Percentiles rank a stretch among this genome's conserved stretches.
phyloP scores from a whole-genome alignment of 164 flowering plant genomes.

The Brasenia schreberi region DNA sequence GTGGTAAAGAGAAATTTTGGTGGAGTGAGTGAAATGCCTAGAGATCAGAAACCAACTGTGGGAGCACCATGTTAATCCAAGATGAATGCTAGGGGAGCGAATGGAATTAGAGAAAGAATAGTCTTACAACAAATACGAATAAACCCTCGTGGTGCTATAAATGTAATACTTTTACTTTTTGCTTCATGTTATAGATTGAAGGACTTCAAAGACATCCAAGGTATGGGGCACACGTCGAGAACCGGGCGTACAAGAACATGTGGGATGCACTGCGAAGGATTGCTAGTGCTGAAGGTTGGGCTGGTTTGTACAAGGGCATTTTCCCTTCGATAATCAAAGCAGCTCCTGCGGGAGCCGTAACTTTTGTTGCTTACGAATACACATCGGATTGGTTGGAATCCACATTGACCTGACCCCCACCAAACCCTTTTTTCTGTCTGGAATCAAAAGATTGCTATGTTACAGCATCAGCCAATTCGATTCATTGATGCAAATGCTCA shows the following conservation, averaged over 20 bases:
- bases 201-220: slow-evolving; percentile 79
- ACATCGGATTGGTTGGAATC: slow-evolving; percentile 75
- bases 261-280: slow-evolving; percentile 51
- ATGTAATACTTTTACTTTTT: neutral
- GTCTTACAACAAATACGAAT: too few species aligned
- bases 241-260: slow-evolving; percentile 60
- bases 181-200: slow-evolving; percentile 48
- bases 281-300: slow-evolving; percentile 49
- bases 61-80: too few species aligned
- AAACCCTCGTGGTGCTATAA: too few species aligned
- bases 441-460: too few species aligned
- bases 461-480: neutral
- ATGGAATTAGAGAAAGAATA: too few species aligned
- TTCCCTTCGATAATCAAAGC: slow-evolving; percentile 89
- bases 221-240: slow-evolving; percentile 85
- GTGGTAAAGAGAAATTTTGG: too few species aligned
- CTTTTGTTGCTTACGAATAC: slow-evolving; percentile 81
- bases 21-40: too few species aligned
- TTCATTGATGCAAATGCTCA: neutral
- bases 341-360: slow-evolving; percentile 97
- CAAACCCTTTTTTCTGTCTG: neutral
- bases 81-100: too few species aligned
- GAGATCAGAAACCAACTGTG: too few species aligned
- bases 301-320: slow-evolving; percentile 91
- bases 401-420: slow-evolving; percentile 19